Base-by-base conservation (phyloP, 768 basidiomycete species). In the Russula emetica region DNA sequence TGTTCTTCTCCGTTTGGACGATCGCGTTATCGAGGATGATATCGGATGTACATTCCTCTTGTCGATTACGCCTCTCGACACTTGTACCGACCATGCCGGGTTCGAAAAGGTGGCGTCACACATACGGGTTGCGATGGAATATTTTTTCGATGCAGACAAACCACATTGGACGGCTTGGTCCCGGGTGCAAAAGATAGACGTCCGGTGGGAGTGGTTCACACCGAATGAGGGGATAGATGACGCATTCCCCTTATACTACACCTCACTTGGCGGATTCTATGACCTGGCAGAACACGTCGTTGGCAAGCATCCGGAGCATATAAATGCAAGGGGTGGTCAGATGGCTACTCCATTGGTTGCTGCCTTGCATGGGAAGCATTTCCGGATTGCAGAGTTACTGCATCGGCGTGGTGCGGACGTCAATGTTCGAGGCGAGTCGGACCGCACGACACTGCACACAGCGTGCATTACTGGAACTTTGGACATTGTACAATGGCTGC, bases 181-280 rank as follows among this genome's bases (percentile, higher is more conserved):
- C 32, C 40, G 10, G 52, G 22, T 54, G 5, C 5, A 44, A 18
- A 1, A 22, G 32, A 26, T 34, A 3, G 52, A 61, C 30, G 5
- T 0, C 5, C 0, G 0, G 11, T 47, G 40, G 52, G 18, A 1
- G 0, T 20, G 1, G 4, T 34, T 44, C 52, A 1, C 14, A 4
- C 28, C 6, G 8, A 0, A 1, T 11, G 4, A 1, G 5, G 2
- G 0, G 5, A 0, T 1, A 9, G 0, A 28, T n/a, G 16, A 14
- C 16, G 28, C 5, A 9, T 16, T 5, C 0, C 60, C 60, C 18
- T 44, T 63, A 11, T 58, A 58, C 51, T 63, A 53, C 10, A 24
- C 62, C 0, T 42, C 62, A 2, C 18, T 58, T 20, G 58, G 56
- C n/a, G 62, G 62, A 10, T 54, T 58, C 40, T 38, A 30, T 8